phyloP scores from a whole-genome alignment of 225 moss, liverwort and hornwort genomes.

The Polytrichum commune region DNA sequence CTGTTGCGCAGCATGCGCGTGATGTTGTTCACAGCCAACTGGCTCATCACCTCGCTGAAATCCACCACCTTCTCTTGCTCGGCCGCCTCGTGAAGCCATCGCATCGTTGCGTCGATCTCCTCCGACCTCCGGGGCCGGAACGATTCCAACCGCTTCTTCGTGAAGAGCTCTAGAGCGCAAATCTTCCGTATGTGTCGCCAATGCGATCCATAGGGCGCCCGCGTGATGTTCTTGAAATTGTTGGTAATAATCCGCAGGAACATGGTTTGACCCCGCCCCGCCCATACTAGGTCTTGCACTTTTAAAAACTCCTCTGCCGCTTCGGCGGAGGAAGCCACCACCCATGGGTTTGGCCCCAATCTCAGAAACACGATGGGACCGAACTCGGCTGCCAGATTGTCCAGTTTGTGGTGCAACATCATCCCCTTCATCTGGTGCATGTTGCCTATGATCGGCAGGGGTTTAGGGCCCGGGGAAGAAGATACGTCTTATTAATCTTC shows the following conservation, averaged over 20 bases:
- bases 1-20: constrained; percentile 51
- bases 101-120: constrained; percentile 35
- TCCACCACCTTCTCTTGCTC: constrained; percentile 19
- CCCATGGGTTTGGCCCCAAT: constrained; percentile 27
- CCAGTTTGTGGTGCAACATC: background rate
- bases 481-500: background rate
- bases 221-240: constrained; percentile 28
- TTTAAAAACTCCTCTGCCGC: constrained; percentile 34
- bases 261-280: constrained; percentile 17
- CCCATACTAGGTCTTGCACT: constrained; percentile 22
- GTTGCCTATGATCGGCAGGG: background rate
- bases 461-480: background rate
- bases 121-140: constrained; percentile 26
- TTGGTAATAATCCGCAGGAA: constrained; percentile 19
- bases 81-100: constrained; percentile 6
- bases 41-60: constrained; percentile 29
- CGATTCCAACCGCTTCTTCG: constrained; percentile 25
- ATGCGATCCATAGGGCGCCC: constrained; percentile 25
- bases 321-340: constrained; percentile 32
- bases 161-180: constrained; percentile 31
- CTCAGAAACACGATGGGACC: background rate
- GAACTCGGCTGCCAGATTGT: background rate
- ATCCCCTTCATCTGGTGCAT: background rate
- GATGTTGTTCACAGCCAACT: constrained; percentile 34
- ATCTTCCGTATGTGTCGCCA: constrained; percentile 35